These are phyloP conservation scores for Acanthamoeba culbertsoni DNA, from an alignment of 208 protist genomes.

Conservation along the genomic window DNA sequence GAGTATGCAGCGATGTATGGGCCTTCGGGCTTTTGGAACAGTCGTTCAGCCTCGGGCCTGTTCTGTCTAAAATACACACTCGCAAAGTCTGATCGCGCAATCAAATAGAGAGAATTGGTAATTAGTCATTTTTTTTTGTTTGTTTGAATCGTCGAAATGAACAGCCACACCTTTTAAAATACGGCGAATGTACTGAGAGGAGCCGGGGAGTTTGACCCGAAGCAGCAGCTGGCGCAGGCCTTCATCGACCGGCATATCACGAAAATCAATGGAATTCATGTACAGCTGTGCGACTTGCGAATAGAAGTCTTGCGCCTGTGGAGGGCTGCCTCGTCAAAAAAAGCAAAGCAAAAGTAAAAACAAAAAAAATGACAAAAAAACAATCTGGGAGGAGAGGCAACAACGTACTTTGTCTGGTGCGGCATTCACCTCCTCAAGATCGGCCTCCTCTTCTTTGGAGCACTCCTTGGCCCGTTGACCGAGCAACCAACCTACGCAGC, in stretches of 20 bases:
- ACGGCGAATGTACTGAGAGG: neutral
- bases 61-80: neutral
- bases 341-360: neutral
- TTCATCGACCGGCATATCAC: neutral
- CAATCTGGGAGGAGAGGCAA: neutral
- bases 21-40: neutral
- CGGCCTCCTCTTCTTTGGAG: neutral
- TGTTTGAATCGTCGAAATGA: no score
- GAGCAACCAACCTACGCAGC: neutral
- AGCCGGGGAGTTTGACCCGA: neutral
- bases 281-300: neutral
- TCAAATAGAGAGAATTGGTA: neutral
- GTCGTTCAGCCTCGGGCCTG: neutral
- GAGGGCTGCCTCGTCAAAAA: no score
- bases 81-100: neutral
- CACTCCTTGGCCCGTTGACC: neutral
- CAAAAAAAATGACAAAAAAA: neutral
- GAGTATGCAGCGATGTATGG: slow-evolving; percentile 3
- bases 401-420: neutral
- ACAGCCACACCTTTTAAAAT: slow-evolving; percentile 2
- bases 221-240: slow-evolving; percentile 7
- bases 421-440: neutral
- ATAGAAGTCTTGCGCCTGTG: neutral
- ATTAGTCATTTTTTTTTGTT: no score
- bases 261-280: neutral